Evolutionary conservation across 805 yeast species (phyloP), one percentile per base, ranked within the genome.

Genomic region (Gaillardinia entomophila): DNA sequence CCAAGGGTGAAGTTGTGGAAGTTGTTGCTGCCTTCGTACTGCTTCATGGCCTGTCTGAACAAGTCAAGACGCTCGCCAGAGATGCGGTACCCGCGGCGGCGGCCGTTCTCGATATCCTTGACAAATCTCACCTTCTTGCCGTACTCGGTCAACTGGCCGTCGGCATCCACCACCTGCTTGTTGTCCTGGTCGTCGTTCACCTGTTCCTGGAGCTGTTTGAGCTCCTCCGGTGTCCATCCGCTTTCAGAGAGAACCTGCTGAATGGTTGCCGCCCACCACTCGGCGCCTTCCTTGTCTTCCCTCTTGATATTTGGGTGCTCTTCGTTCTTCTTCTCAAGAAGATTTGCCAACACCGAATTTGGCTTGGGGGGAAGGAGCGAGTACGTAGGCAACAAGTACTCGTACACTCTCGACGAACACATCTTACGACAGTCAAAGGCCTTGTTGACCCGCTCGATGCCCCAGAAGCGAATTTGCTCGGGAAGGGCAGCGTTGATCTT

Each of bases 351-450:
- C 7, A 74, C 66, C 18, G 88, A 71, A 26, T 68, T 65, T 4
- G 95, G 95, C 50, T 82, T 79, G n/a, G 98, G 97, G 7, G 95
- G 92, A 35, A 92, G 64, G 41, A 92, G 75, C 1, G 95, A 77
- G 55, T 87, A 89, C 0, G 95, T 85, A 26, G 98, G 98, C 53
- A 92, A 71, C 48, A 92, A 61, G 53, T 92, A 92, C 63, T 92
- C 98, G 57, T 92, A 92, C 40, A 94, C 72, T 55, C 98, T 77
- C n/a, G 96, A 87, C 3, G 92, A 81, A 64, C 98, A 92, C 82
- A 88, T 76, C 55, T 86, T 88, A 45, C 97, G 73, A 60, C 97
- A 88, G 57, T 92, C 97, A 57, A 92, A 92, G 0, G 89, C 76
- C 49, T 87, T 85, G 56, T 89, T 89, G 8, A 85, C 82, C 48